A percentile compares a stretch with the other conserved stretches of the same genome.
Evolutionary conservation across 2,329 filamentous ascomycete species (phyloP).

Genomic region (Penicillium freii): DNA sequence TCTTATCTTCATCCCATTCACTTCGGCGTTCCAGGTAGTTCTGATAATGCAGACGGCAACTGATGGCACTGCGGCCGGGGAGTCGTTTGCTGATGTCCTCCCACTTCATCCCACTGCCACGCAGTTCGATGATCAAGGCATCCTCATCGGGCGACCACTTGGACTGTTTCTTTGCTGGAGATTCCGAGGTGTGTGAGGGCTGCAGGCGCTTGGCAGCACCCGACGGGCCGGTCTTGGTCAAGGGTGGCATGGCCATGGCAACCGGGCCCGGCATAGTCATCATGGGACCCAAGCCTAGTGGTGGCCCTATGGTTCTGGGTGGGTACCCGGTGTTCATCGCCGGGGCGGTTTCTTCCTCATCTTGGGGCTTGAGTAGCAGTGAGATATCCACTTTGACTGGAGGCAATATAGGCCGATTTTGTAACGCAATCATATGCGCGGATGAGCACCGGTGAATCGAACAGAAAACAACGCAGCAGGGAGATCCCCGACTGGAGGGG

Average conservation of each 20-base stretch:
- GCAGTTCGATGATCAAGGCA: conserved; percentile 85
- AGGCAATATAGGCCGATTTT: conserved; percentile 40
- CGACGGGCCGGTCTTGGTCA: conserved; percentile 32
- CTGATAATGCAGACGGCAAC: conserved; percentile 91
- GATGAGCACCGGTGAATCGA: conserved; percentile 7
- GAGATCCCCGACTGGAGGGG: not conserved
- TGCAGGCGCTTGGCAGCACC: conserved; percentile 44
- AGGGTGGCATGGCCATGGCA: conserved; percentile 24
- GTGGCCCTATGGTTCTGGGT: conserved; percentile 25
- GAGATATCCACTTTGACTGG: conserved; percentile 90
- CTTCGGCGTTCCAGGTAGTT: conserved; percentile 92
- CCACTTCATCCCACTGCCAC: conserved; percentile 95
- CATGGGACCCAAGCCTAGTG: conserved; percentile 29
- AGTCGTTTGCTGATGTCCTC: conserved; percentile 93
- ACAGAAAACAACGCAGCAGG: not conserved
- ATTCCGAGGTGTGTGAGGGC: conserved; percentile 51
- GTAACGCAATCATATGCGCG: conserved; percentile 46
- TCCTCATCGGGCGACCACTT: conserved; percentile 97
- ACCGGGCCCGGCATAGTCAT: conserved; percentile 21
- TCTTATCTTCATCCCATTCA: conserved; percentile 96
- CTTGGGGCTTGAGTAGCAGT: conserved; percentile 70
- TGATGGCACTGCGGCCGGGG: conserved; percentile 88
- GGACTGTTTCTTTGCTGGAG: conserved; percentile 87
- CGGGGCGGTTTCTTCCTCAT: conserved; percentile 37
- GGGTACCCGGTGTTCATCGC: conserved; percentile 34